A percentile compares a stretch with the other conserved stretches of the same genome.
Conservation (phyloP, 2,329 filamentous ascomycete genomes). For the Triangularia verruculosa region DNA sequence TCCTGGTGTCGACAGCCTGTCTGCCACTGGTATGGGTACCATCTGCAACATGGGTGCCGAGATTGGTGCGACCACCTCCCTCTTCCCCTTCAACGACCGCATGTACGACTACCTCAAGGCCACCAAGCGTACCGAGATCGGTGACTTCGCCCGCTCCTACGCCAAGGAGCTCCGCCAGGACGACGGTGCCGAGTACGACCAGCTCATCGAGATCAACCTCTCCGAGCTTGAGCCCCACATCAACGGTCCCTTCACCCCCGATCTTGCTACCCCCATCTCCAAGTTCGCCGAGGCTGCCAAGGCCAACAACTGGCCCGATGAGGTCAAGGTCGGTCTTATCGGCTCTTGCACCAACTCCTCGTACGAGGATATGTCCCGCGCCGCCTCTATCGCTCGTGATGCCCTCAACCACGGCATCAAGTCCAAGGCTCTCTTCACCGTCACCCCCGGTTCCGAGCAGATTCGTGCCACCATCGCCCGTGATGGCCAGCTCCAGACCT, state of each 20-base stretch:
- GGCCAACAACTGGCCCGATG: conserved; percentile 92
- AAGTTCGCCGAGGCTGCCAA: conserved; percentile 95
- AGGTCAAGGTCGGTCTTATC: conserved; percentile 94
- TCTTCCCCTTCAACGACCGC: conserved; percentile 97
- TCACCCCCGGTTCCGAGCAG: conserved; percentile 96
- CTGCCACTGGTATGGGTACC: conserved; percentile 83
- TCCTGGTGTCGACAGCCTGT: conserved; percentile 73
- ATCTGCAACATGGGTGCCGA: conserved; percentile 70
- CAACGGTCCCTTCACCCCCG: conserved; percentile 98
- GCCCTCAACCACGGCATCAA: conserved; percentile 91
- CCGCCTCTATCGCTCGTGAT: conserved; percentile 85
- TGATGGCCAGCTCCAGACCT: conserved; percentile 87
- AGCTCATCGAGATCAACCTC: conserved; percentile 94
- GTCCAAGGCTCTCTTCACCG: conserved; percentile 88
- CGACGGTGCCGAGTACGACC: conserved; percentile 89
- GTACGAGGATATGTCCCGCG: conserved; percentile 88
- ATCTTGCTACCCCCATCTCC: conserved; percentile 95
- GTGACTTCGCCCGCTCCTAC: conserved; percentile 83
- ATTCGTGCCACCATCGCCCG: conserved; percentile 89
- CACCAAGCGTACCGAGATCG: conserved; percentile 87
- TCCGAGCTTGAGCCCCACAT: conserved; percentile 94
- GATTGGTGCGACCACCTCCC: conserved; percentile 81
- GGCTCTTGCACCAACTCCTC: conserved; percentile 95
- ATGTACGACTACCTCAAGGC: conserved; percentile 95
- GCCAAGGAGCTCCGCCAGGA: conserved; percentile 83